Conservation (phyloP, 306 rosid species). For the Aeschynomene evenia region DNA sequence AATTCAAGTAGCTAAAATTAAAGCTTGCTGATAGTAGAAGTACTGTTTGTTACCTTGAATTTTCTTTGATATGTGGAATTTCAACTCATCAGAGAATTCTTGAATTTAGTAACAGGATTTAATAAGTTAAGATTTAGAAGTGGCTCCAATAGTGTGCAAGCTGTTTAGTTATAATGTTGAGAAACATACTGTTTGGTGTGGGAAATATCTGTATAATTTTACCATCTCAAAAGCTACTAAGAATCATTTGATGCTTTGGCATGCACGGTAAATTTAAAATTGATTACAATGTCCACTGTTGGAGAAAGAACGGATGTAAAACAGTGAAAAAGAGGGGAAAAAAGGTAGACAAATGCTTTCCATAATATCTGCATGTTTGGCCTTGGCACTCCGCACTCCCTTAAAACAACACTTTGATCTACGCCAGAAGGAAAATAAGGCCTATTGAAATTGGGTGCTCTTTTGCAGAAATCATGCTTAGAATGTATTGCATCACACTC, state of each 20-base stretch:
- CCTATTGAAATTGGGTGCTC: not conserved
- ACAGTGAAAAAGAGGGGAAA: not conserved
- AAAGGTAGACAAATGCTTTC: not conserved
- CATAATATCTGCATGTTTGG: not conserved
- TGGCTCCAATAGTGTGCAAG: not conserved
- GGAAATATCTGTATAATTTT: not conserved
- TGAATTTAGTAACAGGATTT: not conserved
- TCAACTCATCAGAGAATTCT: not conserved
- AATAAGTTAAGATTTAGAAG: not conserved
- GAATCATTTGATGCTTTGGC: not conserved
- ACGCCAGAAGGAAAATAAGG: not conserved
- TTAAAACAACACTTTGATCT: not conserved
- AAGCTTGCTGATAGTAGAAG: no score
- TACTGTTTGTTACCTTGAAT: no score
- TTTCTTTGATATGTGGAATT: not conserved
- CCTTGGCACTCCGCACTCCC: no score
- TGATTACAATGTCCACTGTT: not conserved
- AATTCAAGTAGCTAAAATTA: no score
- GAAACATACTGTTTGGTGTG: not conserved
- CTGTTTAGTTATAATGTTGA: not conserved
- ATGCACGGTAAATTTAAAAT: not conserved
- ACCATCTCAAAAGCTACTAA: not conserved
- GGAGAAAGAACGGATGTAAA: not conserved
- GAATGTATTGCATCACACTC: constrained; percentile 7
- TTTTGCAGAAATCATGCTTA: not conserved